Percentiles rank a stretch among this genome's conserved stretches.
These are phyloP conservation scores for Microbotryomycetes sp. DNA, from an alignment of 1,284 basidiomycete species.

Conservation along the genomic window DNA sequence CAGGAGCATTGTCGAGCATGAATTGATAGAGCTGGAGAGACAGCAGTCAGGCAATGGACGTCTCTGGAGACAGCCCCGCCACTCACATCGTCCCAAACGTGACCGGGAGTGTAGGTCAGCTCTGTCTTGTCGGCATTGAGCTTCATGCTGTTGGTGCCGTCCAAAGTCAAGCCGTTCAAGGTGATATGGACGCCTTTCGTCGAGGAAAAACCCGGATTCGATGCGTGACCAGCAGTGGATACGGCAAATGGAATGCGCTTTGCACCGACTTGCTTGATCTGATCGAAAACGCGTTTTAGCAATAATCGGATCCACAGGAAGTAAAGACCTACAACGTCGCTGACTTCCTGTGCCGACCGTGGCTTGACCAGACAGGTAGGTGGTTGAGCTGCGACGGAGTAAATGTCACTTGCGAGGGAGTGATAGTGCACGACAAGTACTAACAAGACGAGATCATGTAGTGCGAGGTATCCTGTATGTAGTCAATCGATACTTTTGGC, in stretches of 20 bases:
- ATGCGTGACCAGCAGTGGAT: conserved; percentile 51
- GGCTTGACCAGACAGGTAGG: conserved; percentile 13
- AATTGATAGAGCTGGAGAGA: conserved; percentile 39
- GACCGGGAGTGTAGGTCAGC: conserved; percentile 27
- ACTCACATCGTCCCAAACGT: conserved; percentile 42
- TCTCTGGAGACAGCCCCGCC: conserved; percentile 48
- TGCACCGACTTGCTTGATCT: conserved; percentile 16
- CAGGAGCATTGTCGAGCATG: conserved; percentile 44
- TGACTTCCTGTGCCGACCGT: conserved; percentile 6
- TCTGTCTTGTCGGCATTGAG: not conserved
- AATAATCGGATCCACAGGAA: not conserved
- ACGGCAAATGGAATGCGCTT: conserved; percentile 36
- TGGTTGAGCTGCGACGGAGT: not conserved
- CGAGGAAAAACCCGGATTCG: conserved; percentile 51
- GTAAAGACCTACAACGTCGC: conserved; percentile 9
- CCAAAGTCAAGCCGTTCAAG: conserved; percentile 48
- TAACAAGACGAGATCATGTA: not conserved
- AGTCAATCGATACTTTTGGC: not conserved
- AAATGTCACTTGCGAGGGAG: no score
- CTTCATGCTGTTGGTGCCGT: not conserved
- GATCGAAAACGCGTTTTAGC: not conserved
- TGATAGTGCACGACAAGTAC: no score
- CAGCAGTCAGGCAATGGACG: not conserved
- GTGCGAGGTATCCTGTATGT: not conserved
- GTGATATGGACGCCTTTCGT: conserved; percentile 53